These are phyloP conservation scores for Quercus dentata DNA, from an alignment of 306 rosid species.

Conservation along the genomic window DNA sequence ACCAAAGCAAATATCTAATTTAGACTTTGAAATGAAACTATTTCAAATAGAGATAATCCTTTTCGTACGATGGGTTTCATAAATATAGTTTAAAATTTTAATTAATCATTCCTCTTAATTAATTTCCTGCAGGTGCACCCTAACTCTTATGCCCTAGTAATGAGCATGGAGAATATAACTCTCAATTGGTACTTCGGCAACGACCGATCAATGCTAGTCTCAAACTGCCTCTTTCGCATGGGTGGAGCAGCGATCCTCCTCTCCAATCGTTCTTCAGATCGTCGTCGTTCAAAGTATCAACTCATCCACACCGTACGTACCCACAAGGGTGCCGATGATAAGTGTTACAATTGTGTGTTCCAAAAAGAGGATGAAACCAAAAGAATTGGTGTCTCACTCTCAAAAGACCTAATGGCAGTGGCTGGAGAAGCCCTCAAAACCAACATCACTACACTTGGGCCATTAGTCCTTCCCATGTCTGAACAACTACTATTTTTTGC, in stretches of 20 bases:
- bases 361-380: conserved; percentile 68
- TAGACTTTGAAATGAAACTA: too few relatives aligned
- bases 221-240: conserved; percentile 83
- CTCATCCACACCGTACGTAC: conserved; percentile 74
- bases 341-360: conserved; percentile 55
- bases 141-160: conserved; percentile 77
- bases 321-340: conserved; percentile 78
- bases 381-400: conserved; percentile 61
- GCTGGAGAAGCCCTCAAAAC: conserved; percentile 89
- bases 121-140: conserved; percentile 52
- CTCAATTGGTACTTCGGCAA: conserved; percentile 89
- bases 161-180: conserved; percentile 91
- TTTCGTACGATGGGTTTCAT: too few relatives aligned
- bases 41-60: too few relatives aligned
- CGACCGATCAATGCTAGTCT: conserved; percentile 77
- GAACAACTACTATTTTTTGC: conserved; percentile 70
- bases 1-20: too few relatives aligned
- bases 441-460: conserved; percentile 86
- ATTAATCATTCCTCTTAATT: not conserved
- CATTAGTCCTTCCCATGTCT: conserved; percentile 84
- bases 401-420: conserved; percentile 76
- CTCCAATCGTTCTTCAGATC: conserved; percentile 48
- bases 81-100: too few relatives aligned
- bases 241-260: conserved; percentile 91
- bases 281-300: conserved; percentile 67